Conservation (phyloP, 2,329 filamentous ascomycete species). For the Talaromyces sp. region DNA sequence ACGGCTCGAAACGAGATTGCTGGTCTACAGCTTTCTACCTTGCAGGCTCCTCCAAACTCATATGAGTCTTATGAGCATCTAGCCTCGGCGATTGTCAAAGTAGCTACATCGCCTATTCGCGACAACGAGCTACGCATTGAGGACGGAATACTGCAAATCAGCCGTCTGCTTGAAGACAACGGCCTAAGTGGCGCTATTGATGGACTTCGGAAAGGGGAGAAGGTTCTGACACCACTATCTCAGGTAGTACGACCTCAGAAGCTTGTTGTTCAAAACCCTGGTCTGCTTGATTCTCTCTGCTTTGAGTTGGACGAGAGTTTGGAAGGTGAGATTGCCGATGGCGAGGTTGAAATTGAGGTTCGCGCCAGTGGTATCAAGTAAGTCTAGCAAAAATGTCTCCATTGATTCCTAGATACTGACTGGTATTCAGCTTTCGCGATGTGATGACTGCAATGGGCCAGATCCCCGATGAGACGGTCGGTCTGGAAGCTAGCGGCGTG, state of each 20-base stretch:
- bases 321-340: neutral
- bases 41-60: conserved; percentile 19
- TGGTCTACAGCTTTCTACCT: conserved; percentile 23
- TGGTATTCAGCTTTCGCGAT: conserved; percentile 19
- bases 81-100: neutral
- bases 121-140: neutral
- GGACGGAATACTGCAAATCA: neutral
- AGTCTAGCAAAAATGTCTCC: neutral
- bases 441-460: conserved; percentile 20
- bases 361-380: conserved; percentile 4
- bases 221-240: neutral
- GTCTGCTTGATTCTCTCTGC: conserved; percentile 6
- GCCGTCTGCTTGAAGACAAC: neutral
- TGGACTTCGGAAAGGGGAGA: neutral
- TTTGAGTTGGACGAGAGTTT: conserved; percentile 8
- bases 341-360: neutral
- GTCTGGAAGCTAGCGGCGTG: conserved; percentile 3
- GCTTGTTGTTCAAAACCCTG: neutral
- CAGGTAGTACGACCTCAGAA: neutral
- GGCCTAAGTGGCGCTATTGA: neutral
- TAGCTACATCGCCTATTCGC: neutral
- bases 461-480: neutral
- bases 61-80: too few relatives aligned
- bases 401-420: neutral
- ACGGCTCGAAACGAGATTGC: conserved; percentile 9